Conservation (phyloP, 257 asterid genomes). For the Solanum sitiens region DNA sequence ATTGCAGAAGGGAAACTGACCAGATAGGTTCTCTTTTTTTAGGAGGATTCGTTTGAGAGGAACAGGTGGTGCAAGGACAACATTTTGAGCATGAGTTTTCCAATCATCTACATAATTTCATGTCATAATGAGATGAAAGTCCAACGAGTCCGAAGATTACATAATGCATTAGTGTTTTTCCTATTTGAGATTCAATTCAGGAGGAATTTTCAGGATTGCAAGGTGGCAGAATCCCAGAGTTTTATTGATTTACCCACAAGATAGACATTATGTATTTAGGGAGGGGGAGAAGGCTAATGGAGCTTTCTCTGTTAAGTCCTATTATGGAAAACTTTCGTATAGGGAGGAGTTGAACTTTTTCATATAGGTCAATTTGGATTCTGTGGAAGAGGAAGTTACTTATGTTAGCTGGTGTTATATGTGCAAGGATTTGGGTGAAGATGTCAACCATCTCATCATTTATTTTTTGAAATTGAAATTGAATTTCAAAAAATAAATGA, state of each 20-base stretch:
- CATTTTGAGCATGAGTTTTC: not conserved
- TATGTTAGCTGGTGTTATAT: not conserved
- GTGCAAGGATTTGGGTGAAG: not conserved
- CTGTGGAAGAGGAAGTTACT: not conserved
- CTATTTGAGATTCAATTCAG: not conserved
- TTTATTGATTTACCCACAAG: not conserved
- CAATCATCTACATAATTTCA: not conserved
- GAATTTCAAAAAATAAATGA: too few species aligned
- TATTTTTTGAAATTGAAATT: too few species aligned
- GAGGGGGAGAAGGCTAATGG: not conserved
- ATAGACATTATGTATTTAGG: not conserved
- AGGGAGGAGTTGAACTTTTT: not conserved
- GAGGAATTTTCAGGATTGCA: not conserved
- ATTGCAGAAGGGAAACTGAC: not conserved
- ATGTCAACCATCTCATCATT: not conserved
- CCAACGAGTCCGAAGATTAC: not conserved
- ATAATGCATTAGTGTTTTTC: not conserved
- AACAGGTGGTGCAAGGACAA: not conserved
- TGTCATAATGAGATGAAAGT: not conserved
- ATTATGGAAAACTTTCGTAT: not conserved
- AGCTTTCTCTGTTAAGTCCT: not conserved
- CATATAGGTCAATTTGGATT: not conserved
- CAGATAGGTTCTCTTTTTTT: not conserved
- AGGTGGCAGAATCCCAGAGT: not conserved
- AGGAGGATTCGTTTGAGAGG: not conserved